phyloP scores from a whole-genome alignment of 495 filamentous ascomycete genomes.

The Penicillium parvum region DNA sequence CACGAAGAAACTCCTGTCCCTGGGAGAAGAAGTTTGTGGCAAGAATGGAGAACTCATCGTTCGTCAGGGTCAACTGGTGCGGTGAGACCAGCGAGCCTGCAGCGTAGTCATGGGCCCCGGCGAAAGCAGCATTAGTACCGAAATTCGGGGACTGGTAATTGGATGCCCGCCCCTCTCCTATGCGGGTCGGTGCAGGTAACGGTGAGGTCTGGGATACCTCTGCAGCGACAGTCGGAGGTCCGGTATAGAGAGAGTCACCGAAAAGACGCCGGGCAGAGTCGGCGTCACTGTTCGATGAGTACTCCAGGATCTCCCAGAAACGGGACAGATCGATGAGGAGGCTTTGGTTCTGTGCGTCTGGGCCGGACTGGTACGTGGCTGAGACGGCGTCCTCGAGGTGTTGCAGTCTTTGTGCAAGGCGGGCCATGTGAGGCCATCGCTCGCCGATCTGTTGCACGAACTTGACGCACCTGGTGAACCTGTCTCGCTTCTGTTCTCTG shows the following conservation, averaged over 20 bases:
- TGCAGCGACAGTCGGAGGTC: constrained; percentile 16
- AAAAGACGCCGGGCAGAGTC: constrained; percentile 40
- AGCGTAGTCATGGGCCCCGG: constrained; percentile 19
- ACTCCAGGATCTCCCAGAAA: constrained; percentile 50
- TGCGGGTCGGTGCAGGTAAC: constrained; percentile 41
- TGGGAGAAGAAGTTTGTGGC: constrained; percentile 48
- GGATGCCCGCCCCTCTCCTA: constrained; percentile 22
- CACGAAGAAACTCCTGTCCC: constrained; percentile 40
- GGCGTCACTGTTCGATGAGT: constrained; percentile 41
- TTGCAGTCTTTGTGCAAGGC: constrained; percentile 41
- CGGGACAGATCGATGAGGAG: constrained; percentile 45
- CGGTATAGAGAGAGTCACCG: constrained; percentile 35
- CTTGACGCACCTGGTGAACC: constrained; percentile 43
- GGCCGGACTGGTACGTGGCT: constrained; percentile 39
- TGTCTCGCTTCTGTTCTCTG: constrained; percentile 38
- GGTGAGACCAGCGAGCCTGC: constrained; percentile 20
- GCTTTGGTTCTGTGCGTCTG: constrained; percentile 38
- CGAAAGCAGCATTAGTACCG: constrained; percentile 11
- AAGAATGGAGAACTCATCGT: constrained; percentile 46
- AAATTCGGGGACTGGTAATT: constrained; percentile 13
- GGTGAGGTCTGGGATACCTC: constrained; percentile 46
- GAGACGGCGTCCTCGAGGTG: constrained; percentile 43
- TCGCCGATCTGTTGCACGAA: constrained; percentile 40
- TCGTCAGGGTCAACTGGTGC: constrained; percentile 29
- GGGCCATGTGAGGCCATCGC: constrained; percentile 46